Evolutionary conservation across 2,329 filamentous ascomycete species (phyloP), one percentile per base, ranked within the genome.

Genomic region (Anthostomella pinea): DNA sequence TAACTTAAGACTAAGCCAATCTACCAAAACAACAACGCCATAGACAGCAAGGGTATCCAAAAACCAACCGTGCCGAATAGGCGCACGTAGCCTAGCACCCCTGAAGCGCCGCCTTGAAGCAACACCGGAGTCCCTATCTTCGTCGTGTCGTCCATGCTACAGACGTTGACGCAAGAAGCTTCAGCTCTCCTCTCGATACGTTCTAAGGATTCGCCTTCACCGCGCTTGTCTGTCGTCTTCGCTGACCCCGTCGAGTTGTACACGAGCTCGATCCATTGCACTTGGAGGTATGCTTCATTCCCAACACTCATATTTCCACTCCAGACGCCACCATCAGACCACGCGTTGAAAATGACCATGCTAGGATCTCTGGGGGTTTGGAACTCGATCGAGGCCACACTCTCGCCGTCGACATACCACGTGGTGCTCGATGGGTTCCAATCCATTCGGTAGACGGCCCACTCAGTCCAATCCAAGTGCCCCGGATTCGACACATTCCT

Each of bases 241-340:
- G 33, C 28, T 17, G 41, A 22, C 8, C 38, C 45, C 7, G 62
- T 70, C 10, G 51, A 56, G 45, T 76, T 75, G 51, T 73, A 81
- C 15, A 77, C 66, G 58, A 82, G 66, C 51, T 82, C 75, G 28
- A 81, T 70, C 77, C 77, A 82, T 60, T 79, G 72, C 13, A 83
- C 67, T 51, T 82, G 73, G 49, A 82, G 62, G 43, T 68, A 71
- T 0, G 77, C 77, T 28, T 66, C 64, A 8, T 60, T 64, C 3
- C 65, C 63, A 5, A 67, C 52, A 5, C 55, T 67, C 79, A 83
- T 81, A 34, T 75, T 72, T 8, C 77, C 77, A 28, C 70, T 72
- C 77, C 77, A 82, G 30, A 62, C 60, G 4, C 77, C 76, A 14
- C 77, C 77, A 43, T 81, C 71, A 38, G 74, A 73, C 77, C 78